Base-by-base conservation (phyloP, 148 eudicot genomes). In the Rhododendron griersonianum region DNA sequence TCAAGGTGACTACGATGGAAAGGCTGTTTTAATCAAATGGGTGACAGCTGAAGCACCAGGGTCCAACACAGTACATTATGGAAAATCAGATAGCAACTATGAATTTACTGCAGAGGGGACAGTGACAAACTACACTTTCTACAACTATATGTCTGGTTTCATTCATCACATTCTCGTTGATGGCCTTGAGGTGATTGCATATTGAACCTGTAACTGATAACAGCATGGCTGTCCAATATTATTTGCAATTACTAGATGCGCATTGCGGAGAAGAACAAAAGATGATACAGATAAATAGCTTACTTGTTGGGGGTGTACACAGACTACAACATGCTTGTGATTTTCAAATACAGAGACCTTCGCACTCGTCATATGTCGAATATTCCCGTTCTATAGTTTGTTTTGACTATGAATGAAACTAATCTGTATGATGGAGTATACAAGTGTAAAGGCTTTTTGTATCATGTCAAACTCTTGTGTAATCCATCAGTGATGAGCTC, bases 1-100 rank as follows among this genome's bases (percentile, higher is more conserved):
- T 53, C 99, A 96, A 91, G 99, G 99, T 88, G 99, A 96, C 92
- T 95, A 96, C 81, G 94, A 96, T 87, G 99, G 98, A 86, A 95
- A 92, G 89, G 99, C 98, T 80, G 93, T 95, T 69, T 91, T 96
- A 80, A 89, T 96, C 78, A 93, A 98, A 83, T 96, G 99, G 99
- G 95, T 96, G 75, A 96, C 99, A 59, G 87, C 95, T 84, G 94
- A 92, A 89, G 95, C 94, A 87, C 95, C 95, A n/a, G 98, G 98
- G 35, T 90, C 96, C 71, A 93, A 88, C 85, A 79, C 87, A 86
- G 95, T 96, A 84, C 91, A 88, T 50, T 96, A 92, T 89, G 99
- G 99, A 83, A 91, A 89, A 85, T 91, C 98, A 57, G 92, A 95
- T 85, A 92, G 90, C 13, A 87, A 90, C 3, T 94, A 92, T 83